Evolutionary conservation across 805 yeast genomes (phyloP).

Genomic region (Saturnispora besseyi): DNA sequence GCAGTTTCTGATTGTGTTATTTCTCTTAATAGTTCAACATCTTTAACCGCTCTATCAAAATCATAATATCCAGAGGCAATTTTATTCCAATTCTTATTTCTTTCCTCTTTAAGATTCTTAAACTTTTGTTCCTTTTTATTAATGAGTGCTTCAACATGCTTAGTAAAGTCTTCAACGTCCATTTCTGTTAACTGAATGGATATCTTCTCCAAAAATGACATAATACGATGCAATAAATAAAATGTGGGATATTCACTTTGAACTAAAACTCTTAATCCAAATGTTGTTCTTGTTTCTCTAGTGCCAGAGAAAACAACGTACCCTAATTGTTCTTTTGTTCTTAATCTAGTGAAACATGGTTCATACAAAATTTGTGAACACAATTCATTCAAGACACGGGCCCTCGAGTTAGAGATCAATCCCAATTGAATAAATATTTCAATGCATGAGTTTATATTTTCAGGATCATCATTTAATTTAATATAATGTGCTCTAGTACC

Average conservation of each 20-base stretch:
- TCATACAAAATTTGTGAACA: conserved; percentile 69
- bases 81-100: conserved; percentile 50
- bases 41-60: conserved; percentile 48
- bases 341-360: conserved; percentile 80
- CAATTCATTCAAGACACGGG: conserved; percentile 49
- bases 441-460: conserved; percentile 76
- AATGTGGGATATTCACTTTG: conserved; percentile 77
- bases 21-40: conserved; percentile 45
- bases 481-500: conserved; percentile 39
- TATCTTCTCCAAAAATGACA: conserved; percentile 43
- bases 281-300: conserved; percentile 57
- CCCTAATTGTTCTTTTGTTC: conserved; percentile 94
- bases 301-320: conserved; percentile 83
- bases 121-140: conserved; percentile 58
- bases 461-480: conserved; percentile 45
- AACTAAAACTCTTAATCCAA: conserved; percentile 64
- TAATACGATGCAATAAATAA: conserved; percentile 71
- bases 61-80: conserved; percentile 75
- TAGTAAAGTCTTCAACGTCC: conserved; percentile 54
- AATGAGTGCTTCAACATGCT: conserved; percentile 61
- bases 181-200: conserved; percentile 31
- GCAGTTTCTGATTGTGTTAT: conserved; percentile 48
- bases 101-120: conserved; percentile 76
- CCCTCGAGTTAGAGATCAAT: conserved; percentile 32
- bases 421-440: conserved; percentile 71